Evolutionary conservation across 2,329 filamentous ascomycete species (phyloP), one percentile per base, ranked within the genome.

Genomic region (Fusarium mangiferae): DNA sequence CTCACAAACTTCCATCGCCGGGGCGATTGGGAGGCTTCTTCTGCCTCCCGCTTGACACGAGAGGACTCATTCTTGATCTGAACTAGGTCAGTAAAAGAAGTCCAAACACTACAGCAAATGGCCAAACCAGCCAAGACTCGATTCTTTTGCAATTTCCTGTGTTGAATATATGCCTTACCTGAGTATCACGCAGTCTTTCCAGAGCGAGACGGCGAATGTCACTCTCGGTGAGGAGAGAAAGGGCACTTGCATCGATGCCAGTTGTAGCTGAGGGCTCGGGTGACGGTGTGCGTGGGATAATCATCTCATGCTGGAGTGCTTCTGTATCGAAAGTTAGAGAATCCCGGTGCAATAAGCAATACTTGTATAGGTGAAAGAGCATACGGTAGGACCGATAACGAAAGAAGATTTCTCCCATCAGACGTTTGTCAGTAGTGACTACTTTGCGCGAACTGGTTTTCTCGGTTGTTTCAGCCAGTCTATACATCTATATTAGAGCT

Each of bases 311-410:
- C 24, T 77, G 67, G 12, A 80, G 66, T 0, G 72, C 70, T 41
- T 71, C 78, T 80, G 35, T 18, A 18, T 24, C 10, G 7, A 8
- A 36, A 22, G 22, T 65, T 14, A 74, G 55, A n/a, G 7, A 22
- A 14, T 12, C 10, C 30, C 30, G 30, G 30, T 13, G 30, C 30
- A 11, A 30, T 30, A 30, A 30, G 11, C 30, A 30, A 30, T 30
- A 30, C 30, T 12, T 26, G 6, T 11, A 18, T 18, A 3, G 10
- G 30, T 17, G 9, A 1, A 38, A 14, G 15, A 14, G 6, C 74
- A 13, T 68, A 79, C 77, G 58, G 17, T 60, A 46, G 22, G 78
- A 80, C 38, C 69, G 73, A 41, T 78, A 79, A 12, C 59, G 35
- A 52, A 80, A 80, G 30, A 67, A 28, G 18, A 74, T 60, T 1